Conservation (phyloP, 495 filamentous ascomycete species). For the Durotheca rogersii region DNA sequence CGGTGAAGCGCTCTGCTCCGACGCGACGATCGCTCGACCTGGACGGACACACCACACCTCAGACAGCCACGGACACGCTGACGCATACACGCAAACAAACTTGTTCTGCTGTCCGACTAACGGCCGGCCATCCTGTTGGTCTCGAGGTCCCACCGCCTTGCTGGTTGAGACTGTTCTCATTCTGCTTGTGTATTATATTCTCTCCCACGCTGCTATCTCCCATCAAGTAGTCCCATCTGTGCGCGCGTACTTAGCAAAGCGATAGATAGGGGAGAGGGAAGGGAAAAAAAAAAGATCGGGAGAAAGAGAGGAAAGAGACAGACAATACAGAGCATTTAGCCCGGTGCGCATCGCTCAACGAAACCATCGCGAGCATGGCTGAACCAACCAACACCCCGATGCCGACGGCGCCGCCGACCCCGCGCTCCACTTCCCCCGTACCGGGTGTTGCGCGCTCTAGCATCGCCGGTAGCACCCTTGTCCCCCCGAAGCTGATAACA, state of each 20-base stretch:
- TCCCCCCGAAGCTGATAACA: slow-evolving; percentile 21
- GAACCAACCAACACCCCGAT: slow-evolving; percentile 53
- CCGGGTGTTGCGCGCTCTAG: slow-evolving; percentile 23
- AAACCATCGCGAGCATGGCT: slow-evolving; percentile 41
- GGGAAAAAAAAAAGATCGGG: no score
- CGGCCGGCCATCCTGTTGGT: neutral
- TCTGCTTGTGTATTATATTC: neutral
- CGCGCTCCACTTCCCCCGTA: slow-evolving; percentile 46
- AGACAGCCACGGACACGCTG: neutral
- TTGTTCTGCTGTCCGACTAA: slow-evolving; percentile 20
- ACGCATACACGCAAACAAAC: slow-evolving; percentile 12
- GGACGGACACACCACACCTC: slow-evolving; percentile 21
- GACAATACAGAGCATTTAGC: neutral
- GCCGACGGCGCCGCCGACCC: slow-evolving; percentile 50
- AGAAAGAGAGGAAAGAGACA: no score
- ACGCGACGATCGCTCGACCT: slow-evolving; percentile 30
- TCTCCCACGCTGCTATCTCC: neutral
- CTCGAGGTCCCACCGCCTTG: slow-evolving; percentile 10
- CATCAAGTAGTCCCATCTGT: no score
- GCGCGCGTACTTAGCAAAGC: no score
- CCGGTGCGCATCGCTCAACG: neutral
- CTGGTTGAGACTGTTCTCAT: slow-evolving; percentile 1
- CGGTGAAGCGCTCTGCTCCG: slow-evolving; percentile 29
- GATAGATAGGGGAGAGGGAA: no score
- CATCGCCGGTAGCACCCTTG: slow-evolving; percentile 10